A percentile compares a stretch with the other conserved stretches of the same genome.
Evolutionary conservation across 768 basidiomycete species (phyloP).

Genomic region (Strobilomyces confusus): DNA sequence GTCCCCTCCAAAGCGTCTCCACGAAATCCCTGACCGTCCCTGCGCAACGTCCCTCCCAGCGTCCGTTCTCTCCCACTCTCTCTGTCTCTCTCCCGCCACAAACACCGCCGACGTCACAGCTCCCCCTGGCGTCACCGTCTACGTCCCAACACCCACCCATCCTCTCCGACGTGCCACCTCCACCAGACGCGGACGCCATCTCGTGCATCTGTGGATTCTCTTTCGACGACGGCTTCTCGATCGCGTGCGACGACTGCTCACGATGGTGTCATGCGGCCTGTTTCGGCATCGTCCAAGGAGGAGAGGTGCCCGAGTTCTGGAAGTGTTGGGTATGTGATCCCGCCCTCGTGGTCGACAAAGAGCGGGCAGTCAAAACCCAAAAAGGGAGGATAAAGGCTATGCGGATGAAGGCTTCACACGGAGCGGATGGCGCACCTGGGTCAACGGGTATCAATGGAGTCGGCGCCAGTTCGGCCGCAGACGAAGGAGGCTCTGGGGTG

Average conservation of each 20-base stretch:
- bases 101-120: conserved; percentile 12
- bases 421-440: conserved; percentile 17
- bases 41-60: conserved; percentile 14
- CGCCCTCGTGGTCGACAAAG: conserved; percentile 40
- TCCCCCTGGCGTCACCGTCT: conserved; percentile 17
- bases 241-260: conserved; percentile 79
- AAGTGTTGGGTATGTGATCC: conserved; percentile 68
- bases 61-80: conserved; percentile 17
- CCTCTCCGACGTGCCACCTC: conserved; percentile 18
- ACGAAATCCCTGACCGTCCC: conserved; percentile 16
- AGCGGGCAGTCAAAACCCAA: conserved; percentile 45
- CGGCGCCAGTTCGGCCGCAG: conserved; percentile 11
- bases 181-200: conserved; percentile 45
- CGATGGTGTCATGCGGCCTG: conserved; percentile 86
- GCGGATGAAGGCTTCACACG: conserved; percentile 27
- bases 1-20: conserved; percentile 5
- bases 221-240: conserved; percentile 80
- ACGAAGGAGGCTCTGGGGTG: conserved; percentile 13
- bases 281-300: conserved; percentile 54
- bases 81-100: conserved; percentile 12
- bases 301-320: conserved; percentile 68
- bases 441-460: conserved; percentile 18
- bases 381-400: conserved; percentile 35
- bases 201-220: conserved; percentile 72
- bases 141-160: conserved; percentile 19